Base-by-base conservation (phyloP, 1,284 basidiomycete species). In the Malassezia furfur region DNA sequence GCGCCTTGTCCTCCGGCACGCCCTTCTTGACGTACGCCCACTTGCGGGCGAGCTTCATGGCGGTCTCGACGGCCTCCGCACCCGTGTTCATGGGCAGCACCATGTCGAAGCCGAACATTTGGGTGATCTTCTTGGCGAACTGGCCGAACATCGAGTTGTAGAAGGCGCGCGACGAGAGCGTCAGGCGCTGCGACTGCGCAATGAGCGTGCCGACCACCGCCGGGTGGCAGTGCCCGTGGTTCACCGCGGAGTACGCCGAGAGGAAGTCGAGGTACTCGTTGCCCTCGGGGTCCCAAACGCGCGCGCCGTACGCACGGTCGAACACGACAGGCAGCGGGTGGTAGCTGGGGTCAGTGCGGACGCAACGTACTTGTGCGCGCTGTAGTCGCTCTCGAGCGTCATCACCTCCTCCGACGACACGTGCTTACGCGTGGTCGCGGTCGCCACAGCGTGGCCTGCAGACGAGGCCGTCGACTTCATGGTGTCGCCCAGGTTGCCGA, bases 21-120 rank as follows among this genome's bases (percentile, higher is more conserved):
- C 83, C 84, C 80, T 91, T 96, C 78, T 84, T 66, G 45, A 54
- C 57, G 59, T 75, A 75, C 8, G 67, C 72, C 74, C 74, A 75
- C 60, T 74, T 75, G 50, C 74, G 67, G 31, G 72, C 65, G 36
- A 76, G 61, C 63, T 80, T 80, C 74, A 82, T 54, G 12, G 64
- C 60, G 5, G 66, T 65, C 76, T 94, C 88, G 37, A 98, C 93
- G 8, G 93, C 93, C 75, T 98, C 93, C 2, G 91, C 91, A 40
- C 93, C 93, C 0, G 93, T 98, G 81, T 98, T 98, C 91, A 98
- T 96, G 21, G 93, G 93, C n/a, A 98, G 81, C 10, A 96, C 89
- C 85, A 91, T 91, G 45, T 77, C 76, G 61, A 76, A 77, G 4
- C 75, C 72, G 36, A 76, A 70, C 77, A 88, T 81, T 65, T 83